phyloP scores from a whole-genome alignment of 1,284 basidiomycete species.

The Rhodotorula sp. region DNA sequence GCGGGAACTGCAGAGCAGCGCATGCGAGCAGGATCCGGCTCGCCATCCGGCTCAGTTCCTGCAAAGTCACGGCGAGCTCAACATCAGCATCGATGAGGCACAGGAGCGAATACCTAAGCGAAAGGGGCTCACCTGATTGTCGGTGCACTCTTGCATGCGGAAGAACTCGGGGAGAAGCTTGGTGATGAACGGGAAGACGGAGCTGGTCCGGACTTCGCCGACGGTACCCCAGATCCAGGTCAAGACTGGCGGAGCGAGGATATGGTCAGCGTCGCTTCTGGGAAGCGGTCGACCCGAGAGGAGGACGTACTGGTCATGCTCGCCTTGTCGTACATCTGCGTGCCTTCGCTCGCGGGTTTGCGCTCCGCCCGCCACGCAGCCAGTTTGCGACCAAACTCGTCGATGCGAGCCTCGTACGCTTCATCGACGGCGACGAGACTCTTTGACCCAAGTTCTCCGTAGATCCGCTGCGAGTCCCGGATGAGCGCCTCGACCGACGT shows the following conservation, averaged over 20 bases:
- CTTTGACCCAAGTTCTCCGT: constrained; percentile 4
- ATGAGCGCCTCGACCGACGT: constrained; percentile 66
- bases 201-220: constrained; percentile 43
- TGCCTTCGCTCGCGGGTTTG: constrained; percentile 50
- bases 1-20: constrained; percentile 53
- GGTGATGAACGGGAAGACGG: constrained; percentile 46
- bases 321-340: constrained; percentile 83
- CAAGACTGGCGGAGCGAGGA: constrained; percentile 56
- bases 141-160: constrained; percentile 47
- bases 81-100: too few species aligned
- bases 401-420: constrained; percentile 57
- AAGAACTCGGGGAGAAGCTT: constrained; percentile 46
- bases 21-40: constrained; percentile 52
- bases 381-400: constrained; percentile 46
- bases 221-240: constrained; percentile 71
- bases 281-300: too few species aligned
- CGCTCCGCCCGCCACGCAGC: constrained; percentile 46
- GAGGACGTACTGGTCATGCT: constrained; percentile 65
- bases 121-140: constrained; percentile 43
- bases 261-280: too few species aligned
- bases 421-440: constrained; percentile 68
- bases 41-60: constrained; percentile 52
- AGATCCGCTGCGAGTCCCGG: constrained; percentile 59
- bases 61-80: neutral
- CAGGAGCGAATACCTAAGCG: neutral